Evolutionary conservation across 2,329 filamentous ascomycete species (phyloP).

Genomic region (Torrubiella hemipterigena): DNA sequence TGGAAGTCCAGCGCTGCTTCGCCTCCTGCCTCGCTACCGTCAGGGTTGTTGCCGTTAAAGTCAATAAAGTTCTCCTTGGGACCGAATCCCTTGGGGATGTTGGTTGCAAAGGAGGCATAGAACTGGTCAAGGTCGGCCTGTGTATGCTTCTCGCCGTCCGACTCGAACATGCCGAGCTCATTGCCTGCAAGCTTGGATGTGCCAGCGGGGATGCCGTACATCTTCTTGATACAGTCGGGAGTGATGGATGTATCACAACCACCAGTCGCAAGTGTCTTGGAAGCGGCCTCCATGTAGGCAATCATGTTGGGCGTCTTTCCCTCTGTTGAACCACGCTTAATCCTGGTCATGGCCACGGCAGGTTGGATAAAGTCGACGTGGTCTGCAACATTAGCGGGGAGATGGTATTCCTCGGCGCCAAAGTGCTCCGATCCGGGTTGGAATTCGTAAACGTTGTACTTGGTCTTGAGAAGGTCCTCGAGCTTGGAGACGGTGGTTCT

Average conservation of each 20-base stretch:
- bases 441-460: conserved; percentile 39
- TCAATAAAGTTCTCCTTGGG: conserved; percentile 7
- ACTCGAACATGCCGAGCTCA: conserved; percentile 39
- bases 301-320: neutral
- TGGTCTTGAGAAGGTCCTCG: conserved; percentile 37
- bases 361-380: conserved; percentile 28
- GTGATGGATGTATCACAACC: conserved; percentile 42
- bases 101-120: conserved; percentile 24
- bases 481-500: conserved; percentile 13
- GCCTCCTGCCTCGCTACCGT: conserved; percentile 13
- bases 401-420: conserved; percentile 26
- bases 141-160: conserved; percentile 36
- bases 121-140: conserved; percentile 35
- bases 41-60: conserved; percentile 5
- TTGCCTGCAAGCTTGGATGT: conserved; percentile 22
- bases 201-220: conserved; percentile 26
- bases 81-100: conserved; percentile 7
- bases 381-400: conserved; percentile 21
- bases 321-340: conserved; percentile 1
- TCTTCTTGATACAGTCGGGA: conserved; percentile 37
- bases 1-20: conserved; percentile 37
- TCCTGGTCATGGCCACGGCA: conserved; percentile 19
- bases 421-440: conserved; percentile 18
- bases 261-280: neutral
- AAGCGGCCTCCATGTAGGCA: neutral